Evolutionary conservation across 768 basidiomycete genomes (phyloP).

Genomic region (Psilocybe cubensis): DNA sequence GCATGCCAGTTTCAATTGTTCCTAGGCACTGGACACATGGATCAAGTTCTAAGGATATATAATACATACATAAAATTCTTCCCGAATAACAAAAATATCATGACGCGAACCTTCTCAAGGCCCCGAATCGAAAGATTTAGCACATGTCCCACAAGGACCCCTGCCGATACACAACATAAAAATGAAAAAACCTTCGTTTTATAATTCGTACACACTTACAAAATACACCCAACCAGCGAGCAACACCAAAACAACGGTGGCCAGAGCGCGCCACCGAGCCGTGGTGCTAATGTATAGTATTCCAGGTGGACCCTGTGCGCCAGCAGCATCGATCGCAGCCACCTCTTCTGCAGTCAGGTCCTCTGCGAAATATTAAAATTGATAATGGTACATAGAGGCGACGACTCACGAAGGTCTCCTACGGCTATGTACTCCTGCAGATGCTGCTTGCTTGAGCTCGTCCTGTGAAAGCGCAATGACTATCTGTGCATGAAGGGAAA

Average conservation of each 20-base stretch:
- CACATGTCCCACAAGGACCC: too few relatives aligned
- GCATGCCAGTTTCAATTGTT: too few relatives aligned
- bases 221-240: background rate
- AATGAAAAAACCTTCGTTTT: too few relatives aligned
- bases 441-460: conserved; percentile 61
- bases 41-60: too few relatives aligned
- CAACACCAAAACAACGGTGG: background rate
- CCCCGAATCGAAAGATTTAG: too few relatives aligned
- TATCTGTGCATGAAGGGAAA: background rate
- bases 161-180: too few relatives aligned
- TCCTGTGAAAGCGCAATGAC: conserved; percentile 37
- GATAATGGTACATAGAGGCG: too few relatives aligned
- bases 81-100: too few relatives aligned
- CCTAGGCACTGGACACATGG: too few relatives aligned
- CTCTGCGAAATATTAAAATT: conserved; percentile 37
- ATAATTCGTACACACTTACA: too few relatives aligned
- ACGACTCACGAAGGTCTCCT: conserved; percentile 49
- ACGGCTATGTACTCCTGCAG: conserved; percentile 71
- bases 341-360: conserved; percentile 61
- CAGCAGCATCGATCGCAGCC: conserved; percentile 64
- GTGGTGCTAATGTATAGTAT: background rate
- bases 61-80: too few relatives aligned
- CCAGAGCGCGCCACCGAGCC: background rate
- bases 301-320: conserved; percentile 51
- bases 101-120: too few relatives aligned